phyloP scores from a whole-genome alignment of 164 flowering plant species.

The Umbellularia californica region DNA sequence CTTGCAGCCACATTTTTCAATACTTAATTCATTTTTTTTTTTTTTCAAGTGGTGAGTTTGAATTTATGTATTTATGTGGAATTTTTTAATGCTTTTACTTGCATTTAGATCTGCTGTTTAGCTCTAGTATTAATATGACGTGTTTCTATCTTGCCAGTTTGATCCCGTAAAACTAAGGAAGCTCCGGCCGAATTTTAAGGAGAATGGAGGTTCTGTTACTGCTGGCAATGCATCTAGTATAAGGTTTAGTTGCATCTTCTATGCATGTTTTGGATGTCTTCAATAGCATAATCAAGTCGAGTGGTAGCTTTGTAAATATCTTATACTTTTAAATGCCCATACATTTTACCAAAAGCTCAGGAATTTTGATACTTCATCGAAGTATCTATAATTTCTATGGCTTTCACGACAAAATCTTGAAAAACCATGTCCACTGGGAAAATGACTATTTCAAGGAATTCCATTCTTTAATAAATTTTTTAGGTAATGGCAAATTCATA shows the following conservation, averaged over 20 bases:
- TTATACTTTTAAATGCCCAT: not conserved
- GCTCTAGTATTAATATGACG: not conserved
- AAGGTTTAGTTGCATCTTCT: slow-evolving; percentile 39
- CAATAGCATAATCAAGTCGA: not conserved
- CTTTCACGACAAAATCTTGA: no score
- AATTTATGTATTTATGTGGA: not conserved
- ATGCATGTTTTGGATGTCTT: not conserved
- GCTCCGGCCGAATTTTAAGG: slow-evolving; percentile 89
- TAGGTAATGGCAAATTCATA: no score
- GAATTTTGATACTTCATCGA: not conserved
- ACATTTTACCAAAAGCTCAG: not conserved
- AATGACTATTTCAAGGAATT: no score
- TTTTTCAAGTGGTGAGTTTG: not conserved
- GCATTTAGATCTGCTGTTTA: not conserved
- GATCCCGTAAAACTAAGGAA: slow-evolving; percentile 81
- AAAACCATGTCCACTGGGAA: no score
- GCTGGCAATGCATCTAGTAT: slow-evolving; percentile 97
- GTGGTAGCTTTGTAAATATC: not conserved
- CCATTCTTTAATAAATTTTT: no score
- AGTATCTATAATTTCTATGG: no score
- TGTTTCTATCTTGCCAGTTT: slow-evolving; percentile 47
- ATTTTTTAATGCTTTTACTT: not conserved
- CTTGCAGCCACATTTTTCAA: not conserved
- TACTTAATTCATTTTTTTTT: not conserved
- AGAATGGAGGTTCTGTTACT: slow-evolving; percentile 80